Evolutionary conservation across 176 grass and related monocot species (phyloP).

Genomic region (Otatea glauca): DNA sequence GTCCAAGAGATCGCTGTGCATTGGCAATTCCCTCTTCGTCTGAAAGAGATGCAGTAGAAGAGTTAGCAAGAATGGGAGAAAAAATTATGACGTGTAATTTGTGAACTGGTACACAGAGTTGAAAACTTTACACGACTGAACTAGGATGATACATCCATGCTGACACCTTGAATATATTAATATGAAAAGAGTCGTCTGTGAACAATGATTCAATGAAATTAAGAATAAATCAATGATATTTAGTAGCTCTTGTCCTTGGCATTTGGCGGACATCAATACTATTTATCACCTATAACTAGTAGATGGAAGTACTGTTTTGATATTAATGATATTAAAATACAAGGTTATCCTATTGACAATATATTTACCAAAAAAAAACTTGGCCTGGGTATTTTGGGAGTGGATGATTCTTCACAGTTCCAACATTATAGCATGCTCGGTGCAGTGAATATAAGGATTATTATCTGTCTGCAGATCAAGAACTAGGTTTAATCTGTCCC

Average conservation of each 20-base stretch:
- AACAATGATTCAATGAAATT: neutral
- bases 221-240: slow-evolving; percentile 24
- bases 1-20: slow-evolving; percentile 85
- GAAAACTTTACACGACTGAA: neutral
- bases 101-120: neutral
- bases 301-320: neutral
- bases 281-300: neutral
- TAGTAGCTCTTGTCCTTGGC: neutral
- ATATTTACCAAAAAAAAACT: slow-evolving; percentile 3
- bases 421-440: slow-evolving; percentile 9
- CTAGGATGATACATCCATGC: neutral
- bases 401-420: slow-evolving; percentile 1
- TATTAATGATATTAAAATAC: slow-evolving; percentile 3
- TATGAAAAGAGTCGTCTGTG: neutral
- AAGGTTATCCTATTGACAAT: neutral
- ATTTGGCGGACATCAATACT: neutral
- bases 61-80: slow-evolving; percentile 6
- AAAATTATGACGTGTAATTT: neutral
- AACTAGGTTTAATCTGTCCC: neutral
- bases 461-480: slow-evolving; percentile 16
- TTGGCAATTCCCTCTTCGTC: slow-evolving; percentile 85
- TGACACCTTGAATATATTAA: neutral
- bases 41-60: slow-evolving; percentile 42
- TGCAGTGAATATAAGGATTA: neutral
- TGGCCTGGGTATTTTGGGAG: neutral